Conservation (phyloP, 257 asterid genomes). For the Solanum paucissectum region DNA sequence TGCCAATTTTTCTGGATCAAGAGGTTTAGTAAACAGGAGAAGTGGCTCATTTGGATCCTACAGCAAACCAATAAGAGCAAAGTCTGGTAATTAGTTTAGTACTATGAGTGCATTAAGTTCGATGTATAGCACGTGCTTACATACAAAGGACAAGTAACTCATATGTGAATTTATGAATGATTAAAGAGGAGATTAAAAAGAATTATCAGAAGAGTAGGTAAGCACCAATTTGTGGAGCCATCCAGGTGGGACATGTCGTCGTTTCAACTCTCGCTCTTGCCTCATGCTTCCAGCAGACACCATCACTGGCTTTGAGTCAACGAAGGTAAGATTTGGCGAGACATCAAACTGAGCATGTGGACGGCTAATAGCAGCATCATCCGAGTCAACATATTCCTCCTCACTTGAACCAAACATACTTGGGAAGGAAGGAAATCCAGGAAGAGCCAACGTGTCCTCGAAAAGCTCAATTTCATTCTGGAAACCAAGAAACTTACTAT, state of each 20-base stretch:
- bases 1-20: slow-evolving; percentile 72
- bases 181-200: not conserved
- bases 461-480: slow-evolving; percentile 91
- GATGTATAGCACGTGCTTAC: not conserved
- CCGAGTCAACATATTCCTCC: slow-evolving; percentile 87
- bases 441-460: slow-evolving; percentile 73
- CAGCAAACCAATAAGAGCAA: slow-evolving; percentile 37
- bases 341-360: slow-evolving; percentile 32
- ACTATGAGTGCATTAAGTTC: not conserved
- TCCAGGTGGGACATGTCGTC: slow-evolving; percentile 42
- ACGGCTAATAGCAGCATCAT: slow-evolving; percentile 60
- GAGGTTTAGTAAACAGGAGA: slow-evolving; percentile 61
- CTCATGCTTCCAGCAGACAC: slow-evolving; percentile 43
- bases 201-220: not conserved
- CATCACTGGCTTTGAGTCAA: slow-evolving; percentile 43
- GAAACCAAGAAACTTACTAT: not conserved
- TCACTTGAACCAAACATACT: slow-evolving; percentile 83
- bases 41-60: slow-evolving; percentile 82
- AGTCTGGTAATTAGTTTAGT: slow-evolving; percentile 36
- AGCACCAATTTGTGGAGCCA: slow-evolving; percentile 79
- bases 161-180: not conserved
- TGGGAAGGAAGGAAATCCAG: slow-evolving; percentile 78
- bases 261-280: slow-evolving; percentile 33
- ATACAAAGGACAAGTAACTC: not conserved
- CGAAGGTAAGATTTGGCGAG: slow-evolving; percentile 36